Evolutionary conservation across 2,329 filamentous ascomycete species (phyloP).

Genomic region (Aureobasidium sp.): DNA sequence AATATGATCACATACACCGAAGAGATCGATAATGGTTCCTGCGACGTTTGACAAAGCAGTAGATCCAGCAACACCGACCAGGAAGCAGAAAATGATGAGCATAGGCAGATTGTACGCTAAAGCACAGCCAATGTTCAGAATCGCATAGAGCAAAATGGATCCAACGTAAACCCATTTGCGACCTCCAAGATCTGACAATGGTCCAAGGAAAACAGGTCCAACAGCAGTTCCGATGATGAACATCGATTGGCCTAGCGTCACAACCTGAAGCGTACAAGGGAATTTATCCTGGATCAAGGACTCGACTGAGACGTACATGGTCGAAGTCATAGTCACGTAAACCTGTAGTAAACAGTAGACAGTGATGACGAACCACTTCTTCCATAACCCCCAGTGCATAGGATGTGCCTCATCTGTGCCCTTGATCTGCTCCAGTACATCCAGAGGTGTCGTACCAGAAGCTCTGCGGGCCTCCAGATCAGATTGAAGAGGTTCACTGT

Average conservation of each 20-base stretch:
- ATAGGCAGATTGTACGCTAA: constrained; percentile 13
- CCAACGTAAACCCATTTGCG: constrained; percentile 11
- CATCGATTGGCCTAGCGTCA: constrained; percentile 10
- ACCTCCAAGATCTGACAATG: constrained; percentile 9
- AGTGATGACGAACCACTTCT: constrained; percentile 7
- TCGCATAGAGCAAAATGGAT: constrained; percentile 1
- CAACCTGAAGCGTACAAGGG: constrained; percentile 5
- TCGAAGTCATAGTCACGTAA: constrained; percentile 10
- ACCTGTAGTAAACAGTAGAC: constrained; percentile 9
- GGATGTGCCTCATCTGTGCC: constrained; percentile 2
- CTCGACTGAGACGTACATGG: constrained; percentile 7
- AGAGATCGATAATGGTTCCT: constrained; percentile 13
- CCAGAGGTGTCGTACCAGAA: background rate
- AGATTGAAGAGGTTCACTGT: constrained; percentile 1
- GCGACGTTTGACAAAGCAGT: constrained; percentile 13
- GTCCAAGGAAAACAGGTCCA: constrained; percentile 11
- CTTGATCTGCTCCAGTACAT: constrained; percentile 2
- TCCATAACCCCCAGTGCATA: constrained; percentile 4
- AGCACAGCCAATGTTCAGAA: constrained; percentile 10
- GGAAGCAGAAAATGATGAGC: constrained; percentile 14
- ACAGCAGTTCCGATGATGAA: constrained; percentile 11
- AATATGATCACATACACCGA: background rate
- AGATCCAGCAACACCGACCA: constrained; percentile 13
- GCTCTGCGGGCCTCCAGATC: background rate
- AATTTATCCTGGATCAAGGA: background rate